These are phyloP conservation scores for Sechiopsis laciniata DNA, from an alignment of 306 rosid species.

Conservation along the genomic window DNA sequence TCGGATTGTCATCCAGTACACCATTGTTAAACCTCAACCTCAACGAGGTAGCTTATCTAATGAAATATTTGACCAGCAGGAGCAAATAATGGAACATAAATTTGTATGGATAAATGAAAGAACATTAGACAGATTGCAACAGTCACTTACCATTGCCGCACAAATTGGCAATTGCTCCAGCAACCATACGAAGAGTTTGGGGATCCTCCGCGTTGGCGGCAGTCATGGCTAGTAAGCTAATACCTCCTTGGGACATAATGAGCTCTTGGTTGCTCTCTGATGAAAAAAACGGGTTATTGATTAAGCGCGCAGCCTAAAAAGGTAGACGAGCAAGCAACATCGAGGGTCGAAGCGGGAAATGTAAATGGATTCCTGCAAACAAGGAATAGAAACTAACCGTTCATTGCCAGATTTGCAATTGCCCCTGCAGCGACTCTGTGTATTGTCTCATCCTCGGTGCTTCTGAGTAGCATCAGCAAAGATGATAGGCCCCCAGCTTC, in stretches of 20 bases:
- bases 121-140: constrained; percentile 22
- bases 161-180: constrained; percentile 96
- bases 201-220: constrained; percentile 89
- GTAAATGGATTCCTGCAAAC: neutral
- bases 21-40: neutral
- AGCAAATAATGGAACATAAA: constrained; percentile 2
- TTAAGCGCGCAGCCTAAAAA: neutral
- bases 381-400: constrained; percentile 42
- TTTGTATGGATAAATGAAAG: neutral
- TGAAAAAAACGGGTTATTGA: constrained; percentile 1
- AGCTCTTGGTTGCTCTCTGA: constrained; percentile 98
- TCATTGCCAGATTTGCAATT: constrained; percentile 96
- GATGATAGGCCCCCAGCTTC: constrained; percentile 92
- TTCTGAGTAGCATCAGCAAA: constrained; percentile 72
- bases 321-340: constrained; percentile 7
- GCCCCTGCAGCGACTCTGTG: constrained; percentile 99
- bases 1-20: too few relatives aligned
- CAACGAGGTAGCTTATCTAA: neutral
- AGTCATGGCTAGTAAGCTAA: constrained; percentile 72
- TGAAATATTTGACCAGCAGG: neutral
- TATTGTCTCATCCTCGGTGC: constrained; percentile 81
- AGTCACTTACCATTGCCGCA: constrained; percentile 95
- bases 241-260: constrained; percentile 94
- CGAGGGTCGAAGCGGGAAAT: constrained; percentile 1
- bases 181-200: constrained; percentile 96